Conservation (phyloP, 345 rosid species). For the Mallotus nudiflorus region DNA sequence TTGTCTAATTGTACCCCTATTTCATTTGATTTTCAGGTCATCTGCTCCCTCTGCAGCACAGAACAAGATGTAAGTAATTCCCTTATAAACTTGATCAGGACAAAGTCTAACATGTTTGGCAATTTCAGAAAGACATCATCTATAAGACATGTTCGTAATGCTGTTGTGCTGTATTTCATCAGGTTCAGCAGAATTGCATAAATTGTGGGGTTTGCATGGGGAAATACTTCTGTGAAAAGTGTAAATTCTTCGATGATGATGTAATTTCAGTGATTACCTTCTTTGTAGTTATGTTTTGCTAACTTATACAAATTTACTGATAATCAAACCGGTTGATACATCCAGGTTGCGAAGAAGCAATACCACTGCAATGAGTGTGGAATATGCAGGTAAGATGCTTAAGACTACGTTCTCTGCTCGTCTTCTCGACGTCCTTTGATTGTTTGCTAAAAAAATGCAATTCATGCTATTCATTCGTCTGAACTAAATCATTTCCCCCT, state of each 20-base stretch:
- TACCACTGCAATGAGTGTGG: conserved; percentile 72
- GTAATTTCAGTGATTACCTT: conserved; percentile 34
- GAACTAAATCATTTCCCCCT: not conserved
- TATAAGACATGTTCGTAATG: not conserved
- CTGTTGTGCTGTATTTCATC: conserved; percentile 10
- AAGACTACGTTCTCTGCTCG: not conserved
- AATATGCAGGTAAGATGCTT: conserved; percentile 54
- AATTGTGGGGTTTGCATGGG: conserved; percentile 83
- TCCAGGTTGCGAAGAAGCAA: conserved; percentile 57
- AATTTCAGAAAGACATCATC: no score
- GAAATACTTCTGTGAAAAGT: conserved; percentile 60
- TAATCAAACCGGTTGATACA: not conserved
- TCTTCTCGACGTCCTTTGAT: no score
- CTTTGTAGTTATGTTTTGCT: not conserved
- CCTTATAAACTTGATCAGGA: not conserved
- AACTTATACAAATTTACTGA: not conserved
- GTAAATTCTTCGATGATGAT: conserved; percentile 82
- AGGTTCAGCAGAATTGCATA: conserved; percentile 62
- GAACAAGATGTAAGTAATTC: conserved; percentile 66
- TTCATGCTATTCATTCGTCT: not conserved
- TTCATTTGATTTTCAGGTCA: conserved; percentile 41
- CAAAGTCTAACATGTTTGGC: not conserved
- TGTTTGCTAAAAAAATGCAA: no score
- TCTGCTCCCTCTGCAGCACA: conserved; percentile 65
- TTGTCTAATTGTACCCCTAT: not conserved